Base-by-base conservation (phyloP, 2,329 filamentous ascomycete species). In the Orbilia oligospora region DNA sequence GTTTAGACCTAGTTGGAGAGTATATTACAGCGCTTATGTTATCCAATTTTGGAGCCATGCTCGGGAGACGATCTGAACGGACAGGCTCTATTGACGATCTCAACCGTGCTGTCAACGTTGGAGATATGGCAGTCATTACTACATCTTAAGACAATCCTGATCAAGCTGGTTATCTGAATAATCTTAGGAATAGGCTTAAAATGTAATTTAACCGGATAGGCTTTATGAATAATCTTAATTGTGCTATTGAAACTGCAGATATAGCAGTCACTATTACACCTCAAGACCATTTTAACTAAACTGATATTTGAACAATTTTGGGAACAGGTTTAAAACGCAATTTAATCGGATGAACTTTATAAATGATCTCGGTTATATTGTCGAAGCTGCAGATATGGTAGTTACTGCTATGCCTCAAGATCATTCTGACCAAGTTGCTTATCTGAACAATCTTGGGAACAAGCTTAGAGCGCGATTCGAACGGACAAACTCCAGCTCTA, bases 31-130 rank as follows among this genome's bases (percentile, higher is more conserved):
- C 27, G 27, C 3, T 3, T 6, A 30, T 30, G 27, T 30, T 30
- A 30, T 30, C 27, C 16, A 75, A 67, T 12, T 20, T 75, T 27
- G 71, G 51, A 44, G 10, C 1, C 8, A 8, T 18, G 55, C 36
- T 71, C 5, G 38, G 36, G 6, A 30, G 0, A 9, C 68, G 56
- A 46, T 71, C 55, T 41, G 22, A 53, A 0, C 64, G 53, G n/a
- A 49, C 53, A 8, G 53, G 41, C 41, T 46, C 14, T 9, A 46
- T 46, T 2, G 16, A 46, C 41, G 41, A 46, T 18, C 41, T 46
- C 16, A 18, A 46, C 41, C 41, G 41, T 46, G 41, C 41, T 46
- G 41, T 46, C 16, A 14, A 46, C n/a, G 41, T 6, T 46, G 41
- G 9, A n/a, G 16, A 46, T 46, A 46, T 46, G 41, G 41, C 41